phyloP scores from a whole-genome alignment of 192 early-diverging fungal species.

The Cladochytrium replicatum region DNA sequence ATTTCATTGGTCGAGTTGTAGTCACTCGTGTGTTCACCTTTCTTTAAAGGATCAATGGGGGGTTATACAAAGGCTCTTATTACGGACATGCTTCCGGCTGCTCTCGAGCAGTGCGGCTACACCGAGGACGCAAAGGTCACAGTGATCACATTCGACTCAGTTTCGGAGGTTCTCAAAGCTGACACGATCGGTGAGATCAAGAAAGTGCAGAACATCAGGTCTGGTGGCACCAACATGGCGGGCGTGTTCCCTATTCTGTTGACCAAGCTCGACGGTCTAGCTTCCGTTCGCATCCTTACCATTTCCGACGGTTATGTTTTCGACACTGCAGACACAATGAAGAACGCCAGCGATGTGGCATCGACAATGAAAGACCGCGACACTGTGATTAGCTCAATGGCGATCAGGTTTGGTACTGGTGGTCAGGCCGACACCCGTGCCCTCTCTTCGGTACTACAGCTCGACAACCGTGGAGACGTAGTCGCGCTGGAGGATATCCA shows the following conservation, averaged over 20 bases:
- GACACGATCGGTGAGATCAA: background rate
- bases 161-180: background rate
- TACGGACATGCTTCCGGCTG: background rate
- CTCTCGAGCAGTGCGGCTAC: conserved; percentile 3
- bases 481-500: background rate
- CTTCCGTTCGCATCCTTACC: conserved; percentile 5
- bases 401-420: conserved; percentile 13
- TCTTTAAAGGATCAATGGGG: conserved; percentile 25
- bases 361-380: background rate
- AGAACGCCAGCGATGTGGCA: background rate
- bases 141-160: conserved; percentile 13
- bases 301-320: conserved; percentile 17
- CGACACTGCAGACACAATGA: conserved; percentile 1
- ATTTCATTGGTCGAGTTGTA: too few relatives aligned
- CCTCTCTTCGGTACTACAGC: conserved; percentile 18
- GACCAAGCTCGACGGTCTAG: background rate
- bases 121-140: background rate
- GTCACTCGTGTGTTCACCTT: too few relatives aligned
- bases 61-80: conserved; percentile 2
- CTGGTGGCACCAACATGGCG: conserved; percentile 17
- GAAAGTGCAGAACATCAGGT: background rate
- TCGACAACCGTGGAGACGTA: conserved; percentile 2
- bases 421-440: conserved; percentile 17
- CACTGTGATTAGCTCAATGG: conserved; percentile 12
- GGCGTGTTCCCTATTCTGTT: background rate